A percentile compares a stretch with the other conserved stretches of the same genome.
These are phyloP conservation scores for Phyllosticta paracitricarpa DNA, from an alignment of 2,329 filamentous ascomycete genomes.

Conservation along the genomic window DNA sequence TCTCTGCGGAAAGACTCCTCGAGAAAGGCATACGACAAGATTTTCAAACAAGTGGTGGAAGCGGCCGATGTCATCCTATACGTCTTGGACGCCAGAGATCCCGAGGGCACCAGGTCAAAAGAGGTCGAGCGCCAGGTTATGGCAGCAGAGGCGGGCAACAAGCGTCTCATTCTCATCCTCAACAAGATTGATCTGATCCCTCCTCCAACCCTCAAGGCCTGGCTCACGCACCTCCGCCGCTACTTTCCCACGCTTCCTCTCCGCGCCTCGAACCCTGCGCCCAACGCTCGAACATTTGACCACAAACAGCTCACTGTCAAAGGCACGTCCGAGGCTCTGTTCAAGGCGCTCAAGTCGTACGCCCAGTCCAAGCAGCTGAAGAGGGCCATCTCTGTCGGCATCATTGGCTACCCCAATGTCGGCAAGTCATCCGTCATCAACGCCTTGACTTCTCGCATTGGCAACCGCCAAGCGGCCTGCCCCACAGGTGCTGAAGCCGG, in stretches of 20 bases:
- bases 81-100: conserved; percentile 84
- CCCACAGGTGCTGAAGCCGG: conserved; percentile 86
- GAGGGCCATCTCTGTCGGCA: conserved; percentile 79
- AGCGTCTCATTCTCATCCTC: conserved; percentile 80
- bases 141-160: conserved; percentile 73
- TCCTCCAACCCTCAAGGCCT: conserved; percentile 68
- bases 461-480: conserved; percentile 60
- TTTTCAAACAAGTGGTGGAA: conserved; percentile 88
- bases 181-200: conserved; percentile 96
- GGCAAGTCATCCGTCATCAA: conserved; percentile 97
- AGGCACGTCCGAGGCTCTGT: conserved; percentile 73
- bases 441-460: conserved; percentile 68
- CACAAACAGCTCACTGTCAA: conserved; percentile 83
- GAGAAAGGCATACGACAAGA: conserved; percentile 83
- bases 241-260: conserved; percentile 89
- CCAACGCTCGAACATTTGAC: conserved; percentile 85
- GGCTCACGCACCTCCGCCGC: conserved; percentile 73
- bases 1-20: conserved; percentile 49
- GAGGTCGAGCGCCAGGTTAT: conserved; percentile 87
- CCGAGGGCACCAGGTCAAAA: conserved; percentile 79
- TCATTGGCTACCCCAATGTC: conserved; percentile 93
- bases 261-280: conserved; percentile 68
- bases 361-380: conserved; percentile 76
- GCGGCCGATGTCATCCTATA: conserved; percentile 86
- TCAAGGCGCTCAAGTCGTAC: conserved; percentile 83